Conservation (phyloP, 1,284 basidiomycete genomes). For the Schizophyllum amplum region DNA sequence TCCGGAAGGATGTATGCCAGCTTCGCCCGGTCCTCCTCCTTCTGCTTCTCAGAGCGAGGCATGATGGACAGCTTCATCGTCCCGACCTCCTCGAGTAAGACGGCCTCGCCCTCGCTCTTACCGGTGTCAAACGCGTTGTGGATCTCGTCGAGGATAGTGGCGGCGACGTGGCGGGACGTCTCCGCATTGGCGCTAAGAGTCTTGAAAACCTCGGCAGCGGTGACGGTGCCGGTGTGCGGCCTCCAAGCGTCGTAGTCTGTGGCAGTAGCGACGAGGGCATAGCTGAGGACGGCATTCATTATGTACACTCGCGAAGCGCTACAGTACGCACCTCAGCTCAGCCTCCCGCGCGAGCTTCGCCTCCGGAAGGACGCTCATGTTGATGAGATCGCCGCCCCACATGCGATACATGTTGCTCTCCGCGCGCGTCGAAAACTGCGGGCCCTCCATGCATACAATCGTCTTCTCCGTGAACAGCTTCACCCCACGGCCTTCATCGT, state of each 20-base stretch:
- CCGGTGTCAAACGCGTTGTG: neutral
- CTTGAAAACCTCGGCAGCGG: conserved; percentile 84
- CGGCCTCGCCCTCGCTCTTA: neutral
- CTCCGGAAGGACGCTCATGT: conserved; percentile 95
- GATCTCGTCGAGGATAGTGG: conserved; percentile 55
- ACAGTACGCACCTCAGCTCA: conserved; percentile 68
- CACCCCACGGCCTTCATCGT: conserved; percentile 44
- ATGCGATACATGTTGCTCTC: conserved; percentile 92
- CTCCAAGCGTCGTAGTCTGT: conserved; percentile 93
- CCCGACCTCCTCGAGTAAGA: conserved; percentile 11
- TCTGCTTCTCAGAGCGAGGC: conserved; percentile 4
- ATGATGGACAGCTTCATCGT: conserved; percentile 13
- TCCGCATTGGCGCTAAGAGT: conserved; percentile 82
- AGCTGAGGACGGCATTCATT: conserved; percentile 37
- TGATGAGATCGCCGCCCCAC: conserved; percentile 93
- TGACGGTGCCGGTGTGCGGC: conserved; percentile 73
- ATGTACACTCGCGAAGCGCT: conserved; percentile 1
- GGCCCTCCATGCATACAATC: conserved; percentile 97
- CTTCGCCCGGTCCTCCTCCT: neutral
- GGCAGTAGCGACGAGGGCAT: conserved; percentile 84
- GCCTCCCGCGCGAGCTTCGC: conserved; percentile 94
- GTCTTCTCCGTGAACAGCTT: conserved; percentile 76
- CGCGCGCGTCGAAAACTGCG: conserved; percentile 89
- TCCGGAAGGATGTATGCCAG: conserved; percentile 13
- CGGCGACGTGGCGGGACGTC: conserved; percentile 71